Percentiles rank a stretch among this genome's conserved stretches.
Conservation (phyloP, 1,139 yeast species). For the Arxiozyma slooffiae region DNA sequence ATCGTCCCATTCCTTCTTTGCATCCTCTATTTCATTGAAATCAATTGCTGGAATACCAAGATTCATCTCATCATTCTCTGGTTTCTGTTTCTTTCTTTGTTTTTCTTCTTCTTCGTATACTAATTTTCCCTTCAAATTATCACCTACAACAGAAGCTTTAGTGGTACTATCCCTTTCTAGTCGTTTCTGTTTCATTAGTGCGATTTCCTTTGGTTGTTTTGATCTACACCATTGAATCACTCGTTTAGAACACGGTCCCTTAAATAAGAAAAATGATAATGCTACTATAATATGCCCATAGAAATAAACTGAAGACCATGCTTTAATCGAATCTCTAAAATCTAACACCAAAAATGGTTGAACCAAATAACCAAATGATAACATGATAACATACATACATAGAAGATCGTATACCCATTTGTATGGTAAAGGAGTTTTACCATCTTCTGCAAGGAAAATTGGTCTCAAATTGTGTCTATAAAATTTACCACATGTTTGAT, state of each 20-base stretch:
- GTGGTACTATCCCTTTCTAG: conserved; percentile 20
- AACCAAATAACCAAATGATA: conserved; percentile 67
- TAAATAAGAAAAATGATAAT: conserved; percentile 45
- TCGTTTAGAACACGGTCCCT: conserved; percentile 56
- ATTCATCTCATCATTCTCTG: conserved; percentile 30
- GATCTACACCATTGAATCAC: conserved; percentile 34
- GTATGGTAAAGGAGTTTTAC: conserved; percentile 44
- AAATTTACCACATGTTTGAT: conserved; percentile 73
- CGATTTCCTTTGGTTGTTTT: conserved; percentile 26
- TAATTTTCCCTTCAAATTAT: conserved; percentile 36
- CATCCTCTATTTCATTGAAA: conserved; percentile 33
- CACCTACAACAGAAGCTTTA: conserved; percentile 23
- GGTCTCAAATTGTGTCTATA: conserved; percentile 81
- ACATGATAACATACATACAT: conserved; percentile 61
- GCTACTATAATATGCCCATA: conserved; percentile 52
- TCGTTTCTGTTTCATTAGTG: conserved; percentile 30
- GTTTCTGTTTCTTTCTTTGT: neutral
- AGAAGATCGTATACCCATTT: conserved; percentile 62
- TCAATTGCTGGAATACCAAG: conserved; percentile 43
- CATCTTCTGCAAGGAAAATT: conserved; percentile 63
- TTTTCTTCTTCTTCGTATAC: conserved; percentile 34
- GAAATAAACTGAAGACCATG: conserved; percentile 69
- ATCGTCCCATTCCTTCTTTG: conserved; percentile 36
- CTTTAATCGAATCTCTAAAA: conserved; percentile 47
- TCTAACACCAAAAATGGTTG: conserved; percentile 81